A percentile compares a stretch with the other conserved stretches of the same genome.
These are phyloP conservation scores for Cicer pinnatifidum DNA, from an alignment of 306 rosid genomes.

Conservation along the genomic window DNA sequence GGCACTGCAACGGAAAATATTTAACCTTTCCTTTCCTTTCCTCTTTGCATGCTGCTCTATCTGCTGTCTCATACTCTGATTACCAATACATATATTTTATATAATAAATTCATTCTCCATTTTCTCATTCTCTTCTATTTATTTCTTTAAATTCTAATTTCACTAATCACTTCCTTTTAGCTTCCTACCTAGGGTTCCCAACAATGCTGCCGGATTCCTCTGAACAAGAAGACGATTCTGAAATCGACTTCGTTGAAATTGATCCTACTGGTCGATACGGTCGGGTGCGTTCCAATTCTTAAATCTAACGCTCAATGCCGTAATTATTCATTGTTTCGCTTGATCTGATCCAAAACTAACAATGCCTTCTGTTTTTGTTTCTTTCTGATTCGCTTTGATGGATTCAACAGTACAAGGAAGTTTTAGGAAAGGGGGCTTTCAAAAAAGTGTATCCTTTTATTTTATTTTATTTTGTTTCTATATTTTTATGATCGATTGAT, in stretches of 20 bases:
- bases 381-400: slow-evolving; percentile 19
- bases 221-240: slow-evolving; percentile 75
- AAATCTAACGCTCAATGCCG: slow-evolving; percentile 3
- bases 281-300: slow-evolving; percentile 64
- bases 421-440: slow-evolving; percentile 94
- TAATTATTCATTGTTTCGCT: neutral
- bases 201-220: slow-evolving; percentile 71
- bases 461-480: slow-evolving; percentile 10
- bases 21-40: neutral
- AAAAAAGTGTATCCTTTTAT: slow-evolving; percentile 95
- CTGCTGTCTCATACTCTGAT: too few species aligned
- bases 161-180: slow-evolving; percentile 2
- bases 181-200: slow-evolving; percentile 36
- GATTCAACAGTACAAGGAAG: slow-evolving; percentile 80
- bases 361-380: slow-evolving; percentile 29
- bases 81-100: neutral
- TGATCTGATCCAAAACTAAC: slow-evolving; percentile 36
- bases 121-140: neutral
- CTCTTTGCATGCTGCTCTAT: too few species aligned
- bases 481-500: neutral
- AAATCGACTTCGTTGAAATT: slow-evolving; percentile 75
- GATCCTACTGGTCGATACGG: slow-evolving; percentile 93
- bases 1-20: slow-evolving; percentile 5
- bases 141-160: neutral
- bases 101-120: neutral